Percentiles rank a stretch among this genome's conserved stretches.
Conservation (phyloP, 169 alveolate species). For the Cryptosporidium felis region DNA sequence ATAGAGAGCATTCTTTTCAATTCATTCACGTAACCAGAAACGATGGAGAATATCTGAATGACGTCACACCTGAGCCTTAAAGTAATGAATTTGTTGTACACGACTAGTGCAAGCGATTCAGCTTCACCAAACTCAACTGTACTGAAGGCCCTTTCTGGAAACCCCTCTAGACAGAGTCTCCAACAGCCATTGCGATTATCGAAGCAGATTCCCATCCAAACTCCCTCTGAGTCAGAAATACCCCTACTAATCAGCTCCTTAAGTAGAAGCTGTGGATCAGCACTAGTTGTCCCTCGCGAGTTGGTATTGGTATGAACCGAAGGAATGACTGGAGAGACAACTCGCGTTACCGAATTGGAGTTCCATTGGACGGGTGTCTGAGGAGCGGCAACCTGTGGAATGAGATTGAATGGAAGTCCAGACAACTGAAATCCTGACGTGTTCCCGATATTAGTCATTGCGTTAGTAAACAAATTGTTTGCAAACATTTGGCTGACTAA, state of each 20-base stretch:
- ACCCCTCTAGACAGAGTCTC: constrained; percentile 8
- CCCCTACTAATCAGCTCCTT: not conserved
- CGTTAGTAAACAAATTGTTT: not conserved
- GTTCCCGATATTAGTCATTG: not conserved
- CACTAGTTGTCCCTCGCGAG: not conserved
- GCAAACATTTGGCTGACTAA: constrained; percentile 19
- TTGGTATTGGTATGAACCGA: not conserved
- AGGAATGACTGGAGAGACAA: constrained; percentile 15
- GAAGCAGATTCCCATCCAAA: constrained; percentile 48
- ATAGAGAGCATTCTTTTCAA: constrained; percentile 16
- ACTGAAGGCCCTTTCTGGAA: not conserved
- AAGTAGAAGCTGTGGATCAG: too few relatives aligned
- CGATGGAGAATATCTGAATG: not conserved
- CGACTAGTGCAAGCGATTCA: constrained; percentile 20
- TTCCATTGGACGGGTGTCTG: not conserved
- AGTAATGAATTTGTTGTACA: not conserved
- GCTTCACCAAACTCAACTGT: constrained; percentile 10
- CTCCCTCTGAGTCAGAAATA: constrained; percentile 1
- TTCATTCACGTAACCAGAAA: not conserved
- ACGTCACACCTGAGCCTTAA: not conserved
- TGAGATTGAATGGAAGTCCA: not conserved
- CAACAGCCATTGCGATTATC: constrained; percentile 67
- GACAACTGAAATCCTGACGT: not conserved
- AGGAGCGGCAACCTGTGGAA: not conserved
- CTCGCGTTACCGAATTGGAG: not conserved